Base-by-base conservation (phyloP, 768 basidiomycete species). In the Rhodotorula diobovata region DNA sequence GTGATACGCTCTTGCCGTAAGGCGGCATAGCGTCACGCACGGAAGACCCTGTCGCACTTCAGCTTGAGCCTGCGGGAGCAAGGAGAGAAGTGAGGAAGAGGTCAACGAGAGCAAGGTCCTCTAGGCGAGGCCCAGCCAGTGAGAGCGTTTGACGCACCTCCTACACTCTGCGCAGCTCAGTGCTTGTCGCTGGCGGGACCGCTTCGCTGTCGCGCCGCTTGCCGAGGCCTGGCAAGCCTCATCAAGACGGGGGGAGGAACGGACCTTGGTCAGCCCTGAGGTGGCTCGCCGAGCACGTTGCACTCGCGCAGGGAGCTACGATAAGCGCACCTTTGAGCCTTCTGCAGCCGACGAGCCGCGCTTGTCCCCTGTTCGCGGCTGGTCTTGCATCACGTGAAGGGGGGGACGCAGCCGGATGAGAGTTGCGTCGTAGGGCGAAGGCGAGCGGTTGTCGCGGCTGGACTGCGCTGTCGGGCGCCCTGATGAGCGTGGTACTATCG, bases 21-120 rank as follows among this genome's bases (percentile, higher is more conserved):
- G n/a, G n/a, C n/a, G n/a, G n/a, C 28, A 6, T 5, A 43, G 37
- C 14, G 18, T 25, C 15, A 54, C 62, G 51, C 48, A 63, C 62
- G 65, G 25, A 48, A 66, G n/a, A 23, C 39, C 21, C 71, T 57
- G 54, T 72, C 71, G 45, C 71, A 72, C 21, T 65, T 67, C 15
- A 72, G 54, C 48, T 72, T 72, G 43, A 72, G 59, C 12, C 70
- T 67, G 66, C 15, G 11, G 9, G n/a, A 39, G n/a, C 0, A 30
- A 18, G 28, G 5, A 25, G 9, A 30, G 6, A 23, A 41, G n/a
- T n/a, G n/a, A n/a, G n/a, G n/a, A n/a, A n/a, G n/a, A 32, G 53
- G 28, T 54, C 50, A 32, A 12, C 39, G 5, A 34, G 45, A 9
- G 16, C 41, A 28, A n/a, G n/a, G n/a, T n/a, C n/a, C 57, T 23